phyloP scores from a whole-genome alignment of 306 rosid genomes.

The Ammopiptanthus mongolicus region DNA sequence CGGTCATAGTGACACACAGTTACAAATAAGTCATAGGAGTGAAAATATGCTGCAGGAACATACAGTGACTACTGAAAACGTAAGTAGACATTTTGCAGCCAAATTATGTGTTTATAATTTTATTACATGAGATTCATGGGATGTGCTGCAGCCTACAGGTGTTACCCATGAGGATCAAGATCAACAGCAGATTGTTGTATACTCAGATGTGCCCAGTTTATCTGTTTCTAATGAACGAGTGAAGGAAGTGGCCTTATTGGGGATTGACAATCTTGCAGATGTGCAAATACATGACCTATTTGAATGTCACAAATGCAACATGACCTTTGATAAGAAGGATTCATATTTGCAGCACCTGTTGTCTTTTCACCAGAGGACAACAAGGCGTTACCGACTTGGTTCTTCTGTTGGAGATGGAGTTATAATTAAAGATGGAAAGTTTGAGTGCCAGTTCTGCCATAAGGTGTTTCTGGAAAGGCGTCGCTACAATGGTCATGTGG shows the following conservation, averaged over 20 bases:
- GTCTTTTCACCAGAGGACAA: constrained; percentile 73
- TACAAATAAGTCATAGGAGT: constrained; percentile 22
- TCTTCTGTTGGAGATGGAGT: constrained; percentile 92
- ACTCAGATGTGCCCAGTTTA: constrained; percentile 24
- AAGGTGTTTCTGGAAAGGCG: constrained; percentile 78
- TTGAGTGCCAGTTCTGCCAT: constrained; percentile 92
- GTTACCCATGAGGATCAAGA: constrained; percentile 35
- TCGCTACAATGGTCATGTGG: constrained; percentile 88
- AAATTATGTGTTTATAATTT: not conserved
- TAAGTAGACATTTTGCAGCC: constrained; percentile 28
- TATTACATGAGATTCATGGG: constrained; percentile 28
- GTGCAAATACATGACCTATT: constrained; percentile 72
- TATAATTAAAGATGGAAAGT: constrained; percentile 83
- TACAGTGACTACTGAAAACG: constrained; percentile 30
- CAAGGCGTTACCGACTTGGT: constrained; percentile 80
- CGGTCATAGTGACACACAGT: constrained; percentile 25
- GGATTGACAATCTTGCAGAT: constrained; percentile 73
- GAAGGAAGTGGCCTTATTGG: constrained; percentile 46
- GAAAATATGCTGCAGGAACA: constrained; percentile 36
- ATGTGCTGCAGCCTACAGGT: constrained; percentile 46
- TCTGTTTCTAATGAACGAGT: constrained; percentile 33
- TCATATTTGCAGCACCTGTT: constrained; percentile 73
- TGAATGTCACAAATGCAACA: constrained; percentile 80
- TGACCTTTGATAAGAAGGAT: constrained; percentile 76
- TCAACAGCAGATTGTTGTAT: constrained; percentile 31